A percentile compares a stretch with the other conserved stretches of the same genome.
phyloP scores from a whole-genome alignment of 306 rosid species.

The Mucuna pruriens region DNA sequence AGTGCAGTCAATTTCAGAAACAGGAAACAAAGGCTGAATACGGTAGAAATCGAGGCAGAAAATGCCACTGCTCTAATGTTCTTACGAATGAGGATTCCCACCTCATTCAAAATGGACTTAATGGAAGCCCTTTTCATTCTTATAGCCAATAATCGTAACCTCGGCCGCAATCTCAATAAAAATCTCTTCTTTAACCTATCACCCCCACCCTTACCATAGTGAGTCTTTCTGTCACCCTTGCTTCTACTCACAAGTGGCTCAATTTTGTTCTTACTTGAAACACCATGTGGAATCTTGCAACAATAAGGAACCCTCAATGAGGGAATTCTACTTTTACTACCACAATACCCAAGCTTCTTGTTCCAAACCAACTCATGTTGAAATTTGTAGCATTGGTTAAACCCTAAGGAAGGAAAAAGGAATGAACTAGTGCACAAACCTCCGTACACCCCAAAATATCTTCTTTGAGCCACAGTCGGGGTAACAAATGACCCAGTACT shows the following conservation, averaged over 20 bases:
- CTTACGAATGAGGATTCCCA: constrained; percentile 60
- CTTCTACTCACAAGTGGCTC: constrained; percentile 60
- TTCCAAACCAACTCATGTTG: constrained; percentile 48
- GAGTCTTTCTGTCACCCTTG: constrained; percentile 48
- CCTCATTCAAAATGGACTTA: constrained; percentile 57
- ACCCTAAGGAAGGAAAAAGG: constrained; percentile 45
- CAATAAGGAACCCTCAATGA: constrained; percentile 47
- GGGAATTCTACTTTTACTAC: constrained; percentile 42
- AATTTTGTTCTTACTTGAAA: constrained; percentile 52
- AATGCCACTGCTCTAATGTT: constrained; percentile 62
- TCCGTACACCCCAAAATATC: constrained; percentile 50
- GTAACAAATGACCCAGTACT: constrained; percentile 50
- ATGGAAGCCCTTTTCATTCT: constrained; percentile 66
- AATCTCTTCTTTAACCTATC: constrained; percentile 58
- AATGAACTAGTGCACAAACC: constrained; percentile 50
- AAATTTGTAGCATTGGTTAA: constrained; percentile 41
- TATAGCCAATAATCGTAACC: constrained; percentile 66
- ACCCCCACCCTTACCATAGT: constrained; percentile 49
- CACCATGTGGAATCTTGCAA: constrained; percentile 51
- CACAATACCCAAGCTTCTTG: constrained; percentile 37
- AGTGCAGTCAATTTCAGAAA: constrained; percentile 71
- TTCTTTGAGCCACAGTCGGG: constrained; percentile 47
- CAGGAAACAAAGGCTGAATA: constrained; percentile 68
- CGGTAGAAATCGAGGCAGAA: constrained; percentile 61
- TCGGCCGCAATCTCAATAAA: constrained; percentile 78